Base-by-base conservation (phyloP, 1,139 yeast species). In the Lodderomyces pseudojiufengensis region DNA sequence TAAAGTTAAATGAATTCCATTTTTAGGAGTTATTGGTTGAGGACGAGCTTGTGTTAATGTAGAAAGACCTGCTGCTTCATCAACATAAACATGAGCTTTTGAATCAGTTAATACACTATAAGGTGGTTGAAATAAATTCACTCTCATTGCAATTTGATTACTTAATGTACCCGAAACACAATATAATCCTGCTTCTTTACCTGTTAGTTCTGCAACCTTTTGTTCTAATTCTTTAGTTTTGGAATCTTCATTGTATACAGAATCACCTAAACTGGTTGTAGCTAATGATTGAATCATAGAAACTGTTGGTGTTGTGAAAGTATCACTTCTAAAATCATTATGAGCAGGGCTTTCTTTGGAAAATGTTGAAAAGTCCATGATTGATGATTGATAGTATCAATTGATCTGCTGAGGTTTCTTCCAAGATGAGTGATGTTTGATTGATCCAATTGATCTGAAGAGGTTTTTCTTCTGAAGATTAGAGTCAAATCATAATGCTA, bases 131-230 rank as follows among this genome's bases (percentile, higher is more conserved):
- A 49, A 47, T 41, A 69, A 58, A 42, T 67, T 63, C 3, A 63
- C 59, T 39, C 75, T 48, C 41, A 69, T 48, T 2, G 61, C 74
- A 36, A 69, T 53, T 46, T 69, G 75, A 49, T 69, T 69, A 21
- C 72, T 64, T 49, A 69, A 49, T n/a, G 75, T 69, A 7, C 75
- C 74, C 44, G 68, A 59, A 8, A 65, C 73, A 46, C 75, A 69
- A 47, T 50, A 69, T 27, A 69, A 54, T 2, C 67, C 71, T 1
- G 71, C 65, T 33, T 57, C 65, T 43, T 68, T 69, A 1, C 73
- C 73, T 2, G 72, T 58, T 29, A 68, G 29, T 12, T 52, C 45
- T 9, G 64, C 63, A 35, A 69, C 65, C 42, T 59, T 61, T 11
- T 48, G 33, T 45, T 69, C 73, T 34, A 69, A 51, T 22, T 48